phyloP scores from a whole-genome alignment of 345 rosid genomes.

The Cochlearia excelsa region DNA sequence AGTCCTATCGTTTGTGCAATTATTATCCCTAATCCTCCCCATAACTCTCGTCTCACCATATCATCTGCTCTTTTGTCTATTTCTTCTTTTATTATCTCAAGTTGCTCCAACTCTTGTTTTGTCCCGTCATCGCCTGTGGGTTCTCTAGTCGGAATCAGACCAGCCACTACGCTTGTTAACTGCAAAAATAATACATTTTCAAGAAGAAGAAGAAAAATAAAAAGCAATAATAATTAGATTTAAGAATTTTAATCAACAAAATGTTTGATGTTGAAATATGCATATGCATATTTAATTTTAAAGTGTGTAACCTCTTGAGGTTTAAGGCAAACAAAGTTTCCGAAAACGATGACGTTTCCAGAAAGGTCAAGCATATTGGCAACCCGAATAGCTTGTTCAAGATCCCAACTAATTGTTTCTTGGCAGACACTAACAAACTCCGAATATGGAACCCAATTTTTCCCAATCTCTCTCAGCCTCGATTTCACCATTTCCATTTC shows the following conservation, averaged over 20 bases:
- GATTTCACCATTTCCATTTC: slow-evolving; percentile 72
- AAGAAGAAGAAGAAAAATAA: too few relatives aligned
- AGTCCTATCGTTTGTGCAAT: slow-evolving; percentile 70
- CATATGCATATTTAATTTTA: too few relatives aligned
- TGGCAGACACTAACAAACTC: slow-evolving; percentile 66
- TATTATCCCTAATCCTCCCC: slow-evolving; percentile 67
- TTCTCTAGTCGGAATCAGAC: slow-evolving; percentile 52
- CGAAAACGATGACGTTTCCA: too few relatives aligned
- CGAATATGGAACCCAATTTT: slow-evolving; percentile 54
- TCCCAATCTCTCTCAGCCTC: slow-evolving; percentile 54
- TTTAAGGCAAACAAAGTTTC: too few relatives aligned
- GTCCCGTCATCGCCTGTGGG: slow-evolving; percentile 44
- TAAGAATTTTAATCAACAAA: neutral
- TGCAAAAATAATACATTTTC: slow-evolving; percentile 30
- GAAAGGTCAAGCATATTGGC: too few relatives aligned
- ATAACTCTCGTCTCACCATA: slow-evolving; percentile 67
- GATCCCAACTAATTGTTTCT: slow-evolving; percentile 23
- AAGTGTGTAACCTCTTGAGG: too few relatives aligned
- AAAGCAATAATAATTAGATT: neutral
- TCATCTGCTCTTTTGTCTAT: slow-evolving; percentile 60
- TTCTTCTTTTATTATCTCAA: slow-evolving; percentile 51
- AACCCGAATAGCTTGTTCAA: too few relatives aligned
- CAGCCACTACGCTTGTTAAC: slow-evolving; percentile 66
- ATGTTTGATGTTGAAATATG: too few relatives aligned
- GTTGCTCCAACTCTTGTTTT: slow-evolving; percentile 51